Percentiles rank a stretch among this genome's conserved stretches.
Conservation (phyloP, 2,329 filamentous ascomycete species). For the Verticillium albo-atrum region DNA sequence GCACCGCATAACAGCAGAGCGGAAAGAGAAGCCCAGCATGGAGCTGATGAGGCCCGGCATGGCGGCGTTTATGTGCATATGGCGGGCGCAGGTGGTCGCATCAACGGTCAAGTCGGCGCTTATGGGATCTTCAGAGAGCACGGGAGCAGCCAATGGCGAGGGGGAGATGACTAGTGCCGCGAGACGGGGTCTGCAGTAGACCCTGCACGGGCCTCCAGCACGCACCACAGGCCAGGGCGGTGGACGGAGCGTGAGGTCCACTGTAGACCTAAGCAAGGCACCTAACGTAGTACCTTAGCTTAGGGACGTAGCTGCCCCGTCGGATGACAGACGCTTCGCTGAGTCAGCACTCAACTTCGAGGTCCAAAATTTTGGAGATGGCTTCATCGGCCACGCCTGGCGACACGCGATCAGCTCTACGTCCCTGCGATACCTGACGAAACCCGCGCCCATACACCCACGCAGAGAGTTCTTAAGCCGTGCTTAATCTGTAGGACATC, state of each 20-base stretch:
- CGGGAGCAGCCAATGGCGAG: constrained; percentile 6
- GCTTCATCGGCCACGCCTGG: not conserved
- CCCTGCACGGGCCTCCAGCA: not conserved
- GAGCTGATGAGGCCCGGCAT: not conserved
- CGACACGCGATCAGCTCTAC: not conserved
- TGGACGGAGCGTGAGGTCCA: too few relatives aligned
- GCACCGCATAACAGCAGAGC: not conserved
- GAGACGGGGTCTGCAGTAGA: not conserved
- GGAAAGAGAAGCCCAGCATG: not conserved
- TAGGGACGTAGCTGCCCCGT: too few relatives aligned
- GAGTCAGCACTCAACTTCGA: not conserved
- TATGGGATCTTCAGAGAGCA: constrained; percentile 8
- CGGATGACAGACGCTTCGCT: too few relatives aligned
- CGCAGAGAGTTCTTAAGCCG: not conserved
- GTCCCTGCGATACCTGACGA: not conserved
- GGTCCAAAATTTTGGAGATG: not conserved
- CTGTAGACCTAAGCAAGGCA: too few relatives aligned
- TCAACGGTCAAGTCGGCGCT: constrained; percentile 13
- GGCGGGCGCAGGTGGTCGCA: constrained; percentile 11
- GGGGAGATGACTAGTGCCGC: not conserved
- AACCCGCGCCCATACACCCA: not conserved
- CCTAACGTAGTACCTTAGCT: too few relatives aligned
- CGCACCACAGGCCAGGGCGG: not conserved
- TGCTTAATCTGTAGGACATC: not conserved
- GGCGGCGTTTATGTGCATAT: constrained; percentile 9